These are phyloP conservation scores for Phytophthora citricola DNA, from an alignment of 352 stramenopile species.

Conservation along the genomic window DNA sequence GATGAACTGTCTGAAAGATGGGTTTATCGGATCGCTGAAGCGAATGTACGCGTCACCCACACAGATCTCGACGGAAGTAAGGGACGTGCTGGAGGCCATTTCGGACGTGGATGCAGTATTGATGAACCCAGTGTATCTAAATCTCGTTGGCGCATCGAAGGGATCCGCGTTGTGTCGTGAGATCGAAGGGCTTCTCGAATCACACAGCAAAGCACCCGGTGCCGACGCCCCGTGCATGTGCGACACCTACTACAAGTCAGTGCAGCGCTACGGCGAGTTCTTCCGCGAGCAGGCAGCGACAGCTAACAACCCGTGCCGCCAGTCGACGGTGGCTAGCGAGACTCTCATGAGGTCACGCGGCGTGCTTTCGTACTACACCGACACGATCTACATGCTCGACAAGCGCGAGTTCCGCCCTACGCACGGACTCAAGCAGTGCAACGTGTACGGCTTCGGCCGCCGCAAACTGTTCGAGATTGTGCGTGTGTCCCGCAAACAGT, in stretches of 20 bases:
- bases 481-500: slow-evolving; percentile 75
- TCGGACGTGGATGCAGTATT: slow-evolving; percentile 77
- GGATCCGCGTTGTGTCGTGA: slow-evolving; percentile 61
- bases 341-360: slow-evolving; percentile 75
- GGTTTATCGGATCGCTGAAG: slow-evolving; percentile 66
- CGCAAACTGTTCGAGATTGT: slow-evolving; percentile 83
- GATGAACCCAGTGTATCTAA: slow-evolving; percentile 59
- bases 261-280: slow-evolving; percentile 75
- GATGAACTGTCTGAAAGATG: slow-evolving; percentile 70
- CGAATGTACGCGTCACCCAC: slow-evolving; percentile 62
- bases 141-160: slow-evolving; percentile 63
- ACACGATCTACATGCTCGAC: slow-evolving; percentile 85
- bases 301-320: slow-evolving; percentile 40
- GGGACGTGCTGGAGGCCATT: slow-evolving; percentile 75
- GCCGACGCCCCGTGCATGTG: slow-evolving; percentile 69
- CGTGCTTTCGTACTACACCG: slow-evolving; percentile 83
- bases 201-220: slow-evolving; percentile 43
- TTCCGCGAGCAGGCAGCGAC: slow-evolving; percentile 59
- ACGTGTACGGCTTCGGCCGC: slow-evolving; percentile 79
- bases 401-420: slow-evolving; percentile 78
- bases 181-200: slow-evolving; percentile 62
- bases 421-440: slow-evolving; percentile 72
- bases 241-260: slow-evolving; percentile 69
- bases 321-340: slow-evolving; percentile 78
- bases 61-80: slow-evolving; percentile 73